Evolutionary conservation across 2,329 filamentous ascomycete species (phyloP).

Genomic region (Apiospora saccharicola): DNA sequence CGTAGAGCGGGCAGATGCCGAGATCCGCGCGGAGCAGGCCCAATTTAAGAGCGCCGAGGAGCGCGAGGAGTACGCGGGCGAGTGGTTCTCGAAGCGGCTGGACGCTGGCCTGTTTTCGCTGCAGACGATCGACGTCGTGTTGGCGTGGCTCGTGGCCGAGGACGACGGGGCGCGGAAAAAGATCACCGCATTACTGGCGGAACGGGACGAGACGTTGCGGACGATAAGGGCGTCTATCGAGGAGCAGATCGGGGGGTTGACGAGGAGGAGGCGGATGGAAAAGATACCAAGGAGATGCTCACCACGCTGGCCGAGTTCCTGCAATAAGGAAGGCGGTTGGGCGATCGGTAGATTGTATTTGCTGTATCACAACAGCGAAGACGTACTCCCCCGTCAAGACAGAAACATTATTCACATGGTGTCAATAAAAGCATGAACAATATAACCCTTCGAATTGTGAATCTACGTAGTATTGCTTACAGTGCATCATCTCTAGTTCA

Average conservation of each 20-base stretch:
- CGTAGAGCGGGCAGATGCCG: constrained; percentile 67
- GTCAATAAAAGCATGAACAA: background rate
- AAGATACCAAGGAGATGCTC: constrained; percentile 65
- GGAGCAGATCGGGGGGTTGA: constrained; percentile 62
- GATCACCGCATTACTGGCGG: constrained; percentile 69
- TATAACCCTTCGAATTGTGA: no score
- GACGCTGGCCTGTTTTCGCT: constrained; percentile 86
- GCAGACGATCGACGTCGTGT: constrained; percentile 82
- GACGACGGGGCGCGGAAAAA: constrained; percentile 76
- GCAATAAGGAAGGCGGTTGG: constrained; percentile 29
- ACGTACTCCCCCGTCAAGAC: background rate
- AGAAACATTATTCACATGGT: background rate
- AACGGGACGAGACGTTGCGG: constrained; percentile 70
- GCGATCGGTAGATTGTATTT: background rate
- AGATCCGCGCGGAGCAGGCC: constrained; percentile 65
- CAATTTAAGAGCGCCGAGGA: constrained; percentile 58
- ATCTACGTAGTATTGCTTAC: no score
- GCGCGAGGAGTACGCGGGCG: constrained; percentile 67
- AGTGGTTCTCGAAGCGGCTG: constrained; percentile 77
- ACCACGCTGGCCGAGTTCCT: constrained; percentile 60
- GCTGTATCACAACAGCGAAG: background rate
- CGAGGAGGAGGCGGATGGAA: constrained; percentile 58
- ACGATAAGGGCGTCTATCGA: constrained; percentile 73
- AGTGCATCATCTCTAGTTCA: background rate
- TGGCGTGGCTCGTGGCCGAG: constrained; percentile 93